A percentile compares a stretch with the other conserved stretches of the same genome.
phyloP scores from a whole-genome alignment of 805 yeast species.

The Wickerhamiella slavikovae region DNA sequence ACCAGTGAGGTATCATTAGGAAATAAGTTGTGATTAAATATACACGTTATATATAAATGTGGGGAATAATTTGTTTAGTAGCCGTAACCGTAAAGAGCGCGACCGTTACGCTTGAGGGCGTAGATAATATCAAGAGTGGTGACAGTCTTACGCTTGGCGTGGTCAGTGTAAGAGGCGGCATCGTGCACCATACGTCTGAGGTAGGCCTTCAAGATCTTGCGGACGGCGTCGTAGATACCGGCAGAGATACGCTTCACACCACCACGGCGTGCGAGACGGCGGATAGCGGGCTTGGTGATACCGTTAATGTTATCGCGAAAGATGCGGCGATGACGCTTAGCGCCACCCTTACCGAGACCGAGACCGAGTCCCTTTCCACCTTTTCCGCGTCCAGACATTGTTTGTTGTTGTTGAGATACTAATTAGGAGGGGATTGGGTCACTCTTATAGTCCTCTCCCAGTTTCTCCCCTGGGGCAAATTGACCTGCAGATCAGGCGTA shows the following conservation, averaged over 20 bases:
- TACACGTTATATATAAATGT: not conserved
- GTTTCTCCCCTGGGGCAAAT: not conserved
- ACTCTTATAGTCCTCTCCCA: not conserved
- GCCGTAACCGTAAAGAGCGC: constrained; percentile 99
- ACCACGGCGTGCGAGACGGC: constrained; percentile 99
- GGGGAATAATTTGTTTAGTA: constrained; percentile 36
- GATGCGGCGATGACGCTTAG: constrained; percentile 99
- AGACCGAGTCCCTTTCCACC: constrained; percentile 97
- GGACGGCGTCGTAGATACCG: constrained; percentile 95
- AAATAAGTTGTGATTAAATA: no score
- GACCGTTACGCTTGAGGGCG: constrained; percentile 99
- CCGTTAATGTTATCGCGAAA: constrained; percentile 99
- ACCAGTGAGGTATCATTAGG: not conserved
- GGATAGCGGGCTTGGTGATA: constrained; percentile 98
- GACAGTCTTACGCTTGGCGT: constrained; percentile 99
- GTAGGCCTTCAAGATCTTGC: constrained; percentile 90
- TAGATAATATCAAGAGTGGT: constrained; percentile 96
- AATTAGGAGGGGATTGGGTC: not conserved
- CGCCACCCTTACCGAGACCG: constrained; percentile 99
- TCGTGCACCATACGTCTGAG: constrained; percentile 95
- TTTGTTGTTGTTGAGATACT: constrained; percentile 13
- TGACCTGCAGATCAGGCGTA: not conserved
- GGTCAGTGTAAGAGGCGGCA: constrained; percentile 98
- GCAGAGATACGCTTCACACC: constrained; percentile 99
- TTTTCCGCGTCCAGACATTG: constrained; percentile 98